Conservation (phyloP, 2,329 filamentous ascomycete species). For the Lachnellula arida region DNA sequence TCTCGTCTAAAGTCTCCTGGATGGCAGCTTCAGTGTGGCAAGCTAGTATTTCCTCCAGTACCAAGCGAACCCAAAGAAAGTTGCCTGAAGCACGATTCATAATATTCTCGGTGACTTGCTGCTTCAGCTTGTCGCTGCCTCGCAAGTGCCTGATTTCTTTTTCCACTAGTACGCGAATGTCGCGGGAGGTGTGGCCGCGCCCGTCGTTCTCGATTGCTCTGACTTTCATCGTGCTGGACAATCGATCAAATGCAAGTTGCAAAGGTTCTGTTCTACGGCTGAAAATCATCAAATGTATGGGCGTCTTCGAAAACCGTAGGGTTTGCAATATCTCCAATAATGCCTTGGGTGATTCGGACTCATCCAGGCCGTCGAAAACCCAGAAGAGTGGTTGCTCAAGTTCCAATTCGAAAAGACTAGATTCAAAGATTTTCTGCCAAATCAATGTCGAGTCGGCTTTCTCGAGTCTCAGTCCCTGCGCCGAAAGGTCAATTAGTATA, state of each 20-base stretch:
- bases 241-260: neutral
- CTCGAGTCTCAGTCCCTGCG: constrained; percentile 10
- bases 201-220: neutral
- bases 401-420: constrained; percentile 12
- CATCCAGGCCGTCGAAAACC: constrained; percentile 21
- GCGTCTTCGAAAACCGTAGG: neutral
- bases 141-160: constrained; percentile 4
- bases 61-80: constrained; percentile 34
- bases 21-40: constrained; percentile 26
- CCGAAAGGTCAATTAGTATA: constrained; percentile 1
- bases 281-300: neutral
- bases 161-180: constrained; percentile 1
- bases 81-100: constrained; percentile 28
- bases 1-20: constrained; percentile 22
- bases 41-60: constrained; percentile 28
- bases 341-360: constrained; percentile 5
- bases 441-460: constrained; percentile 11
- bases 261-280: neutral
- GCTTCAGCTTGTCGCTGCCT: constrained; percentile 1
- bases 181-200: neutral
- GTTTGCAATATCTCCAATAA: constrained; percentile 3
- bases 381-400: constrained; percentile 8
- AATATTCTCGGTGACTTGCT: constrained; percentile 22
- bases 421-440: constrained; percentile 16
- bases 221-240: neutral